These are phyloP conservation scores for Gaeumannomyces tritici DNA, from an alignment of 2,329 filamentous ascomycete species.

Conservation along the genomic window DNA sequence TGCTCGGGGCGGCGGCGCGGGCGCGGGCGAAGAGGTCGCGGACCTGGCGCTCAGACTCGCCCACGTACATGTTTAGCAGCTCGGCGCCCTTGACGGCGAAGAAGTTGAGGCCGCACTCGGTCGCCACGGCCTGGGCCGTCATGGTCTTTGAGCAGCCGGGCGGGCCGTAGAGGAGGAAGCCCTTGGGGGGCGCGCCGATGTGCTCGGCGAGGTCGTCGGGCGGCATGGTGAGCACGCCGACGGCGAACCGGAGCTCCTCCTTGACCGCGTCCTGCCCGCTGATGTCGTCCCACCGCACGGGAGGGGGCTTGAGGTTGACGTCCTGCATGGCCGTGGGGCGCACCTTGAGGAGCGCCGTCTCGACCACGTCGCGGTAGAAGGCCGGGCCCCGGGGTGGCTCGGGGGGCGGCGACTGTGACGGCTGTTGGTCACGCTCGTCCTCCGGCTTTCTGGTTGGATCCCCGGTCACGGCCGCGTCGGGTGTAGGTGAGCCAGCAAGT, in stretches of 20 bases:
- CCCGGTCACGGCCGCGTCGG: background rate
- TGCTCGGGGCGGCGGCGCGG: conserved; percentile 74
- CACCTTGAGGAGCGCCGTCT: conserved; percentile 57
- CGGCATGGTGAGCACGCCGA: conserved; percentile 24
- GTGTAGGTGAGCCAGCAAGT: conserved; percentile 20
- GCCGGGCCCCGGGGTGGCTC: background rate
- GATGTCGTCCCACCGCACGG: conserved; percentile 78
- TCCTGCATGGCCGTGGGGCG: conserved; percentile 81
- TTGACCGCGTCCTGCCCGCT: conserved; percentile 77
- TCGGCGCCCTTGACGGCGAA: conserved; percentile 90
- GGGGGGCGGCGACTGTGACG: conserved; percentile 4
- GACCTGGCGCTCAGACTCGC: conserved; percentile 81
- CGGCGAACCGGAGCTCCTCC: conserved; percentile 41
- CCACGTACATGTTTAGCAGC: conserved; percentile 93
- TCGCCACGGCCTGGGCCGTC: conserved; percentile 82
- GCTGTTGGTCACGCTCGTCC: background rate
- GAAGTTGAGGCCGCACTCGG: conserved; percentile 86
- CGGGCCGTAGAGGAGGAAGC: conserved; percentile 81
- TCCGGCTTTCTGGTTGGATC: background rate
- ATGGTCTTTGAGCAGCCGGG: conserved; percentile 94
- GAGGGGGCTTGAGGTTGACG: conserved; percentile 79
- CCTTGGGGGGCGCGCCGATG: conserved; percentile 54
- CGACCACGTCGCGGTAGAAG: conserved; percentile 39
- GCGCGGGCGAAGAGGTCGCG: conserved; percentile 81
- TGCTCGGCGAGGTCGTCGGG: conserved; percentile 21